These are phyloP conservation scores for Beauveria bassiana DNA, from an alignment of 2,329 filamentous ascomycete genomes.

Conservation along the genomic window DNA sequence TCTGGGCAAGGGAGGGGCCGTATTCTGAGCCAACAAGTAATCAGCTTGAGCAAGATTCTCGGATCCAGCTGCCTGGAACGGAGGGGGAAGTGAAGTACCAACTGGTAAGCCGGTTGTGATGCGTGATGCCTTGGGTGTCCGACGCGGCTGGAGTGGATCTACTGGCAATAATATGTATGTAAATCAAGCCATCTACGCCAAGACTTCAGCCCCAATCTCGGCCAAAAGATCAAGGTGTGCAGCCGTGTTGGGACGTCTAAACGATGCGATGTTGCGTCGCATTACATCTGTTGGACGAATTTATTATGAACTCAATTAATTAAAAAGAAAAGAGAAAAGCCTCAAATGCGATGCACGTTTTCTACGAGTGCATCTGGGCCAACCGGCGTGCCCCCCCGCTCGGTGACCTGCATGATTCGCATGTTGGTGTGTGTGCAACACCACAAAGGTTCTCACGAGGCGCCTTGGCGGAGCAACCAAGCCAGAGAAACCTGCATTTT, in stretches of 20 bases:
- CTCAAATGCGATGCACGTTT: too few relatives aligned
- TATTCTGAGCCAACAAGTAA: too few relatives aligned
- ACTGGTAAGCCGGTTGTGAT: too few relatives aligned
- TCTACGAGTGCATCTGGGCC: too few relatives aligned
- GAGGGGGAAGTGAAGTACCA: too few relatives aligned
- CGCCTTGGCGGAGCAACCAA: conserved; percentile 8
- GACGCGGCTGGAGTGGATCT: not conserved
- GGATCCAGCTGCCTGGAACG: too few relatives aligned
- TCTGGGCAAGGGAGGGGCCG: not conserved
- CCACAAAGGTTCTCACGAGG: conserved; percentile 12
- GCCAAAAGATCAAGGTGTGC: not conserved
- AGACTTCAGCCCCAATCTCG: not conserved
- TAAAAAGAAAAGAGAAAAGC: too few relatives aligned
- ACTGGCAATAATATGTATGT: conserved; percentile 2
- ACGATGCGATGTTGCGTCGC: too few relatives aligned
- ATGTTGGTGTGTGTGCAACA: not conserved
- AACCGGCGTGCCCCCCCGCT: too few relatives aligned
- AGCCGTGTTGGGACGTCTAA: too few relatives aligned
- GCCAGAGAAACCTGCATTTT: not conserved
- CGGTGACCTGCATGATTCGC: not conserved
- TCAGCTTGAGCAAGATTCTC: too few relatives aligned
- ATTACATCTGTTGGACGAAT: not conserved
- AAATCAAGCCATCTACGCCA: not conserved
- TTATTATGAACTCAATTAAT: not conserved
- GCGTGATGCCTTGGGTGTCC: not conserved